phyloP scores from a whole-genome alignment of 148 eudicot genomes.

The Euryodendron excelsum region DNA sequence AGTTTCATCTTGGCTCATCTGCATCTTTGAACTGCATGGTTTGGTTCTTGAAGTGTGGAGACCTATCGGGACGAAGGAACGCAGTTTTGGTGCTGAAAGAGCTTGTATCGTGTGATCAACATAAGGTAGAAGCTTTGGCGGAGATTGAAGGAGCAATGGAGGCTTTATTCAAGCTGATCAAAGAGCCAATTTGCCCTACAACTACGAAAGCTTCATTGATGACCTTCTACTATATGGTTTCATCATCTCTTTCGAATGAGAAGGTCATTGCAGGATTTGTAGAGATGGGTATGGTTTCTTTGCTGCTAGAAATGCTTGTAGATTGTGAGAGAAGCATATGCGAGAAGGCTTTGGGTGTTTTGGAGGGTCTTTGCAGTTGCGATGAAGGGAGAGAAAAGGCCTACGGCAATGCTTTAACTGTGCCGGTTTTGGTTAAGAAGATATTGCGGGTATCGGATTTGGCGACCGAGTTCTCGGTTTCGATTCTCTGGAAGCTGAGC shows the following conservation, averaged over 20 bases:
- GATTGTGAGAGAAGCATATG: slow-evolving; percentile 50
- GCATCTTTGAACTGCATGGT: slow-evolving; percentile 39
- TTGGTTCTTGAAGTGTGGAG: slow-evolving; percentile 47
- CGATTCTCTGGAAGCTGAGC: slow-evolving; percentile 51
- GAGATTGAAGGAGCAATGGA: slow-evolving; percentile 45
- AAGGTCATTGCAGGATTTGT: slow-evolving; percentile 22
- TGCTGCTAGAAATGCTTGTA: slow-evolving; percentile 60
- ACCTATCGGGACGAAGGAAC: slow-evolving; percentile 42
- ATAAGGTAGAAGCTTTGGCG: slow-evolving; percentile 21
- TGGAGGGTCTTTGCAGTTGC: slow-evolving; percentile 44
- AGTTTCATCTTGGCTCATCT: slow-evolving; percentile 26
- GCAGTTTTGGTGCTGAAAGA: slow-evolving; percentile 47
- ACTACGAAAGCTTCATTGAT: slow-evolving; percentile 64
- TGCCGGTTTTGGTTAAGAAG: slow-evolving; percentile 79
- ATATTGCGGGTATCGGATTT: slow-evolving; percentile 60
- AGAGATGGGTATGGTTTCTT: slow-evolving; percentile 41
- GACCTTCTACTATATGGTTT: slow-evolving; percentile 45
- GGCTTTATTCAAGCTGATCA: slow-evolving; percentile 48
- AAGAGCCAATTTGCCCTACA: slow-evolving; percentile 58
- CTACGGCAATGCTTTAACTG: slow-evolving; percentile 37
- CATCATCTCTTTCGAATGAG: slow-evolving; percentile 9
- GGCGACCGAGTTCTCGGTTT: slow-evolving; percentile 70
- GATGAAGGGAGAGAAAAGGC: slow-evolving; percentile 40
- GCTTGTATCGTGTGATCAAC: slow-evolving; percentile 21
- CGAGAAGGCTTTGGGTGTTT: slow-evolving; percentile 60